phyloP scores from a whole-genome alignment of 2,329 filamentous ascomycete species.

The Nemania sp. region DNA sequence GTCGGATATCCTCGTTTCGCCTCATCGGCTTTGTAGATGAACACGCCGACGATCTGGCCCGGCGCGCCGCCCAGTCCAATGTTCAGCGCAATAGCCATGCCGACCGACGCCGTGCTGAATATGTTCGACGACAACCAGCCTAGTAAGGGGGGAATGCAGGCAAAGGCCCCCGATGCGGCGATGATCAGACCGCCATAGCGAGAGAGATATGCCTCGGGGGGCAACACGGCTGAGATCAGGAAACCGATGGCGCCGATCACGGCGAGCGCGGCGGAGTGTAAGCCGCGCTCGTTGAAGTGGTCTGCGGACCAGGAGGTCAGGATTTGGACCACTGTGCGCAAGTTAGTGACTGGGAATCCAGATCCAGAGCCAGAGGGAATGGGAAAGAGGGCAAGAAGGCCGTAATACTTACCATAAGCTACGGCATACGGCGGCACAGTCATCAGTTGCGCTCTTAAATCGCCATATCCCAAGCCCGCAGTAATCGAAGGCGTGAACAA shows the following conservation, averaged over 20 bases:
- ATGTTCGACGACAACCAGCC: slow-evolving; percentile 72
- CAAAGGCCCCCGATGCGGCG: slow-evolving; percentile 66
- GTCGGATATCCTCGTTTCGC: slow-evolving; percentile 65
- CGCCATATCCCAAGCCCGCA: slow-evolving; percentile 39
- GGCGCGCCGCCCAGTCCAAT: slow-evolving; percentile 67
- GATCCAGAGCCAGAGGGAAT: background rate
- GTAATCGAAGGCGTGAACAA: slow-evolving; percentile 63
- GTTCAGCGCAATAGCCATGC: slow-evolving; percentile 71
- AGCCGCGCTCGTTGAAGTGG: slow-evolving; percentile 57
- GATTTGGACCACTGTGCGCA: slow-evolving; percentile 39
- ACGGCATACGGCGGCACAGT: slow-evolving; percentile 70
- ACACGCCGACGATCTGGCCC: slow-evolving; percentile 72
- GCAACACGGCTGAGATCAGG: slow-evolving; percentile 64
- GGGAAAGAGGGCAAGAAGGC: no score
- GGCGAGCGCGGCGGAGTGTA: slow-evolving; percentile 49
- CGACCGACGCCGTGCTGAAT: slow-evolving; percentile 64
- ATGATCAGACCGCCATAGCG: slow-evolving; percentile 74
- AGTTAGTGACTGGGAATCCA: slow-evolving; percentile 1
- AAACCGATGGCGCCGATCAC: slow-evolving; percentile 54
- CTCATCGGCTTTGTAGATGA: slow-evolving; percentile 71
- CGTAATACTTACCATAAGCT: slow-evolving; percentile 46
- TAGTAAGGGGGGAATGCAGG: slow-evolving; percentile 69
- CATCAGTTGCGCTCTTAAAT: slow-evolving; percentile 60
- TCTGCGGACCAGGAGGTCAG: slow-evolving; percentile 64
- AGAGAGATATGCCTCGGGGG: slow-evolving; percentile 58